Base-by-base conservation (phyloP, 805 yeast species). In the Candida adriatica region DNA sequence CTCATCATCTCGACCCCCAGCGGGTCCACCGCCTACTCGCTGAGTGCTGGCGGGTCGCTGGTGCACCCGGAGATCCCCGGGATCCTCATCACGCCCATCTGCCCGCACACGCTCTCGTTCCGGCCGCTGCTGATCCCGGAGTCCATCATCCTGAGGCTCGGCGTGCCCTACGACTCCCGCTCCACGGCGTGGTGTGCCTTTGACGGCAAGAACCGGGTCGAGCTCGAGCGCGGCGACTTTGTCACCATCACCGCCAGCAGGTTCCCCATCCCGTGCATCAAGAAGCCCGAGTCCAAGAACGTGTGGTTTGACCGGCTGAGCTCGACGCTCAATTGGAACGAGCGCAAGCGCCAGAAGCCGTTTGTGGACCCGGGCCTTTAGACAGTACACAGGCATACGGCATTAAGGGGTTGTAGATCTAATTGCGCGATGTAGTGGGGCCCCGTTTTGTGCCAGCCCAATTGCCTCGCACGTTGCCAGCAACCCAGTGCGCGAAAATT, bases 1-100 rank as follows among this genome's bases (percentile, higher is more conserved):
- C 54, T 75, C 9, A 73, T 75, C 9, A 68, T 75, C 27, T 66
- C 80, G 3, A 73, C 84, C 0, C 84, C 85, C 6, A 75, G 80
- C 13, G 85, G 85, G 0, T 73, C 79, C 4, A 71, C 78, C 0
- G 78, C 78, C 2, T 71, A 71, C 43, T 67, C 74, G 1, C 53
- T 71, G 26, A 61, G 70, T 29, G 63, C 73, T 6, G 77, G 78
- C 11, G 78, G 78, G 1, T 61, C 74, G 18, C 61, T 71, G 24
- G 69, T 68, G 4, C 75, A 71, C 42, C 77, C 78, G 2, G 60
- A 62, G 39, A 70, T 71, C 14, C 71, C 72, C 8, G 73, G 75
- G 30, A 65, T 69, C n/a, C 53, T 71, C 25, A 52, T 71, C n/a
- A 69, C 75, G 1, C 77, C 77, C 14, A 67, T 71, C 14, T 70